Evolutionary conservation across 345 rosid species (phyloP), one percentile per base, ranked within the genome.

Genomic region (Heritiera littoralis): DNA sequence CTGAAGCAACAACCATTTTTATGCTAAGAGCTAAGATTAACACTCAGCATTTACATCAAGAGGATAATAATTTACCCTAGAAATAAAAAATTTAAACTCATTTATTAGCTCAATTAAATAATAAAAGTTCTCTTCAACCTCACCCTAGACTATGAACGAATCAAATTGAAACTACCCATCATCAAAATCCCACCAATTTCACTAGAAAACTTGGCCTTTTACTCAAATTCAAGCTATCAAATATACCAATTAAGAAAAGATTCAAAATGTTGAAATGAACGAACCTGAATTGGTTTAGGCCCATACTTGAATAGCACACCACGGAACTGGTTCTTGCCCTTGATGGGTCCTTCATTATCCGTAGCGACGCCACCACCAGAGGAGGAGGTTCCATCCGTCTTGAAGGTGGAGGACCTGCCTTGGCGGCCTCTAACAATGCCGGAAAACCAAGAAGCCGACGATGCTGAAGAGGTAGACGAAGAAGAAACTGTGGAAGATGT

Each of bases 241-340:
- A 55, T 41, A 11, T 23, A 63, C 77, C 51, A 60, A 81, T 32
- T 9, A 68, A 74, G 65, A 9, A 43, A 79, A 48, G 45, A 80
- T 59, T 20, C 30, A 48, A 79, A 78, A 23, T n/a, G 40, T 46
- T 46, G 56, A 69, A 48, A 52, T 23, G 40, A 67, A 68, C 80
- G n/a, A 77, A 93, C 99, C 99, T 93, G 99, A 75, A 86, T 78
- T 14, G 98, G 81, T 80, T 92, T 92, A 67, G 99, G 88, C 54
- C 97, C 99, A 85, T 92, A 95, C 89, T 92, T 95, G 84, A 95
- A 90, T 75, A 95, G 89, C 41, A 92, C 86, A 15, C 99, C 99
- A 6, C 94, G 94, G 83, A 91, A 92, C 85, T 93, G 99, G 86
- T 89, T 93, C 90, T 93, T 95, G 43, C 43, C 43, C 43, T 41